phyloP scores from a whole-genome alignment of 2,329 filamentous ascomycete genomes.

The Venturia asperata region DNA sequence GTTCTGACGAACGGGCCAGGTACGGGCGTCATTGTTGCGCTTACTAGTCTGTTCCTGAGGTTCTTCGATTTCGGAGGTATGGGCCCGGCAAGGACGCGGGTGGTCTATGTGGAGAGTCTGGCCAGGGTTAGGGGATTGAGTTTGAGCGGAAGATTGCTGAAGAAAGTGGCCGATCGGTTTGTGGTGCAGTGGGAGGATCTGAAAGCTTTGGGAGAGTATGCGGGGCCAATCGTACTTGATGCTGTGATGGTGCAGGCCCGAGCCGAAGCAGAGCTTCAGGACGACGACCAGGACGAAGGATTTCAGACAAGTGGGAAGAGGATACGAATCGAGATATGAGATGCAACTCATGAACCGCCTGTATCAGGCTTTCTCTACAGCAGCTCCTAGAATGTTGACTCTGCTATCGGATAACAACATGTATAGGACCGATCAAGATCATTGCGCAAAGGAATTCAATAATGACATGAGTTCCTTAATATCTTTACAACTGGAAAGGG shows the following conservation, averaged over 20 bases:
- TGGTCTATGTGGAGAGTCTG: conserved; percentile 89
- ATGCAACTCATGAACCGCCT: background rate
- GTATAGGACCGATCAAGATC: no score
- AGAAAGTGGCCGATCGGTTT: conserved; percentile 66
- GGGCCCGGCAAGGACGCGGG: conserved; percentile 45
- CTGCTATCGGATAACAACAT: no score
- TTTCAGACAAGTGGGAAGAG: background rate
- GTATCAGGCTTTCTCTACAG: no score
- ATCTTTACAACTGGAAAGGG: no score
- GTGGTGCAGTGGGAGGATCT: conserved; percentile 73
- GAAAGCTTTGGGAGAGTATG: conserved; percentile 32
- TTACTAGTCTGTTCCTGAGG: conserved; percentile 50
- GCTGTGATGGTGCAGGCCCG: conserved; percentile 12
- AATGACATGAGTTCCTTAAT: no score
- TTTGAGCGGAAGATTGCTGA: conserved; percentile 71
- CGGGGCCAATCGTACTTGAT: conserved; percentile 15
- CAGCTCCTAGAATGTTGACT: no score
- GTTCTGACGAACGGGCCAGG: conserved; percentile 85
- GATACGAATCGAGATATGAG: background rate
- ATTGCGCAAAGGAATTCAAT: no score
- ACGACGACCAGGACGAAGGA: background rate
- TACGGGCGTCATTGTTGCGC: conserved; percentile 69
- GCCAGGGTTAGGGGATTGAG: conserved; percentile 77
- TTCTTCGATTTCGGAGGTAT: conserved; percentile 37
- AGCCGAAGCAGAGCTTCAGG: background rate